Evolutionary conservation across 306 rosid genomes (phyloP).

Genomic region (Vachellia collinsii): DNA sequence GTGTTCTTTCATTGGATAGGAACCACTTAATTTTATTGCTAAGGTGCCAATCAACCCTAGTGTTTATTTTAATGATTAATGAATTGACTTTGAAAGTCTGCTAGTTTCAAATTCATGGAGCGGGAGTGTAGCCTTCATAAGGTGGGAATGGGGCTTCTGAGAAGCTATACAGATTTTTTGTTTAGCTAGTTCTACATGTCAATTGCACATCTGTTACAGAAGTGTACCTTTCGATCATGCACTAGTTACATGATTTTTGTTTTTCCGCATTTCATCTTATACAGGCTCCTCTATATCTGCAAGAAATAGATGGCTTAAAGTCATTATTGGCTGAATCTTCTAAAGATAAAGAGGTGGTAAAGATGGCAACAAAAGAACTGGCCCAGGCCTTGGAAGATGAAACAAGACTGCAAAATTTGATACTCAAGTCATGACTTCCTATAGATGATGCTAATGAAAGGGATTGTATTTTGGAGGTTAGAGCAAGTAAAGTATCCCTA

Average conservation of each 20-base stretch:
- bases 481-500: slow-evolving; percentile 70
- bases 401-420: slow-evolving; percentile 59
- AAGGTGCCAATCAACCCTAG: background rate
- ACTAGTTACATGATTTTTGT: slow-evolving; percentile 9
- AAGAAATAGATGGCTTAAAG: slow-evolving; percentile 81
- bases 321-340: slow-evolving; percentile 65
- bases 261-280: background rate
- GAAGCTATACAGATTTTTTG: background rate
- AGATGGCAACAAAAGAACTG: slow-evolving; percentile 76
- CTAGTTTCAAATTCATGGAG: slow-evolving; percentile 4
- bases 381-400: slow-evolving; percentile 63
- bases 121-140: slow-evolving; percentile 9
- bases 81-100: background rate
- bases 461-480: slow-evolving; percentile 92
- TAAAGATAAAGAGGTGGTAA: slow-evolving; percentile 84
- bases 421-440: slow-evolving; percentile 82
- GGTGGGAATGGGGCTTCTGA: background rate
- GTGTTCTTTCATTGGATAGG: background rate
- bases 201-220: background rate
- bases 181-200: background rate
- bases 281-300: slow-evolving; percentile 21
- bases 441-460: slow-evolving; percentile 96
- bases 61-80: slow-evolving; percentile 2
- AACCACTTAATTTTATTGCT: background rate
- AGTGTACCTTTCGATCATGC: slow-evolving; percentile 11